Base-by-base conservation (phyloP, 768 basidiomycete genomes). In the Termitomyces sp. region DNA sequence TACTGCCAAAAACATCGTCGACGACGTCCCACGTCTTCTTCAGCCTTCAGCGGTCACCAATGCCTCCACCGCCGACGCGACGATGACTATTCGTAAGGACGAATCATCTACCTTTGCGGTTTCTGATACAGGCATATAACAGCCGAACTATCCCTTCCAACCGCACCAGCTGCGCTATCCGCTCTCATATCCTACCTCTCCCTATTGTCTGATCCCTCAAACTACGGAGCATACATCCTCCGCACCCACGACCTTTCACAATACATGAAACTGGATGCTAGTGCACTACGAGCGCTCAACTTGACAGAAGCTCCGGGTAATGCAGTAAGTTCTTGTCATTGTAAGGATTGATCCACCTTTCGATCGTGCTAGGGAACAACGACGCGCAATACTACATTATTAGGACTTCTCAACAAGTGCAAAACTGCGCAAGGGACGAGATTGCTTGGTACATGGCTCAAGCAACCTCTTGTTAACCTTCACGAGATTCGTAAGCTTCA, bases 241-340 rank as follows among this genome's bases (percentile, higher is more conserved):
- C 83, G 83, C 43, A 91, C 89, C 0, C 96, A 99, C 69, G 95
- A 98, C 70, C 79, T 99, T 0, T 86, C 91, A 2, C 95, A 92
- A 69, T 98, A 89, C 73, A 97, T 99, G 95, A 89, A 88, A 60
- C 83, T 98, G 9, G 97, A 99, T 71, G 94, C 97, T 1, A 96
- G 94, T 63, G 96, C 97, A 0, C 77, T 98, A 17, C 84, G 90
- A 55, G 97, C 97, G 1, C 76, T 99, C 31, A 93, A 94, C 68
- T 76, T 98, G 15, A 85, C 91, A 32, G 93, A 95, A 58, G 79
- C 83, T 31, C 83, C 86, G 2, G 84, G 85, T 29, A 86, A 86
- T 68, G 69, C 71, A 68, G 82, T 85, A 67, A 15, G 59, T 63
- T n/a, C 11, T 55, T 73, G 71, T 4, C 51, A 29, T 17, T 34